Base-by-base conservation (phyloP, 2,329 filamentous ascomycete genomes). In the Fusarium kyushuense region DNA sequence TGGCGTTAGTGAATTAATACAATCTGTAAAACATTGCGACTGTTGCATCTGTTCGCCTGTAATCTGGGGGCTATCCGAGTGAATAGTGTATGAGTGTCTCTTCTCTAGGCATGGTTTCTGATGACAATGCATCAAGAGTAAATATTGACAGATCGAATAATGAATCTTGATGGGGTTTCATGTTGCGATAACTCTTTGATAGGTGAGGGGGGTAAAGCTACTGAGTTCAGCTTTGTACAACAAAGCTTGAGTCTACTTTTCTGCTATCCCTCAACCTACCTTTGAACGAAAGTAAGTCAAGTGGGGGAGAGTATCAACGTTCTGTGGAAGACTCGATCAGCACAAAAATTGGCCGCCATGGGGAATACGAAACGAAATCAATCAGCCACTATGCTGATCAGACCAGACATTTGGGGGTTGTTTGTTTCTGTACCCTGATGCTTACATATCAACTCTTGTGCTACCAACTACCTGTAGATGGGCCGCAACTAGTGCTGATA, bases 241-340 rank as follows among this genome's bases (percentile, higher is more conserved):
- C 9, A 27, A 25, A 25, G 7, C 27, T 8, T 27, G 27, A 27
- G 27, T 27, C 27, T 8, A 33, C 32, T 33, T 33, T 33, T 33
- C 30, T 33, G 16, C 32, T 7, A 17, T 33, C 16, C 32, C 16
- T 30, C 14, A 33, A 16, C 32, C 14, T 33, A 33, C 32, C 14
- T 33, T n/a, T n/a, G n/a, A 11, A 17, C 7, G 17, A 33, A 17
- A 17, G 32, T 33, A 33, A 33, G 32, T 17, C 2, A 17, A 16
- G 32, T 36, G 35, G 32, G 30, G 46, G 49, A 54, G 51, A 62
- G 21, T 54, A 63, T 69, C 47, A 53, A 61, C 30, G 29, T 17
- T 58, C 49, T 40, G 52, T 35, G 29, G 46, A 60, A 57, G 35
- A n/a, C 11, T 19, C n/a, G n/a, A 13, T n/a, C 13, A 13, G 4